These are phyloP conservation scores for Carallia pectinifolia DNA, from an alignment of 345 rosid genomes.

Conservation along the genomic window DNA sequence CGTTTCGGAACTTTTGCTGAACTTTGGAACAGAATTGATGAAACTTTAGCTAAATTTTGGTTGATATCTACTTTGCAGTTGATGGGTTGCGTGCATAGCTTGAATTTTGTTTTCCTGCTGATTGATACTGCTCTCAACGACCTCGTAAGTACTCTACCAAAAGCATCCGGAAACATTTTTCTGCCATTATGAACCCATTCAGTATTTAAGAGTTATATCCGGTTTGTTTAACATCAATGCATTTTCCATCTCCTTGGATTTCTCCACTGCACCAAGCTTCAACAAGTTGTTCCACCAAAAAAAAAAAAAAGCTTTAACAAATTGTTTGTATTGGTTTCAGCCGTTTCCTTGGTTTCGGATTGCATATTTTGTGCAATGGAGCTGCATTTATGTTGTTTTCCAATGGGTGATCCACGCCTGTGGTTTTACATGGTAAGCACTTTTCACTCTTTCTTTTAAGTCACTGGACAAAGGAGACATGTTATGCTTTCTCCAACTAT, in stretches of 20 bases:
- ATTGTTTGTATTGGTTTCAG: constrained; percentile 11
- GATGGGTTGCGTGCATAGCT: constrained; percentile 80
- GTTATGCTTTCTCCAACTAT: background rate
- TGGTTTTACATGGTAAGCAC: constrained; percentile 68
- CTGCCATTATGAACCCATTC: no score
- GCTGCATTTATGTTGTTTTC: constrained; percentile 66
- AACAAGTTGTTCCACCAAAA: no score
- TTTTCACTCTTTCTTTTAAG: background rate
- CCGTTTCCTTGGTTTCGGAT: constrained; percentile 85
- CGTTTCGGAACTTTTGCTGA: no score
- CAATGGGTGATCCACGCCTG: constrained; percentile 91
- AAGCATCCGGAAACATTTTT: no score
- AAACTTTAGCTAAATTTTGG: background rate
- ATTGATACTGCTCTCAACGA: constrained; percentile 65
- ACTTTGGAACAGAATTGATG: background rate
- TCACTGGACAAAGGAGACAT: background rate
- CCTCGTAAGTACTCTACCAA: constrained; percentile 55
- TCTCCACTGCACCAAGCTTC: no score
- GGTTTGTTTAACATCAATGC: no score
- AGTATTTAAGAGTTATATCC: no score
- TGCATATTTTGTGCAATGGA: constrained; percentile 78
- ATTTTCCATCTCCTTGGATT: no score
- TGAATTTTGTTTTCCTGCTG: constrained; percentile 59
- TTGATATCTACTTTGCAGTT: constrained; percentile 43
- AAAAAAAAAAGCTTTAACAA: no score